Base-by-base conservation (phyloP, 176 grass and related monocot genomes). In the Triticum turgidum region DNA sequence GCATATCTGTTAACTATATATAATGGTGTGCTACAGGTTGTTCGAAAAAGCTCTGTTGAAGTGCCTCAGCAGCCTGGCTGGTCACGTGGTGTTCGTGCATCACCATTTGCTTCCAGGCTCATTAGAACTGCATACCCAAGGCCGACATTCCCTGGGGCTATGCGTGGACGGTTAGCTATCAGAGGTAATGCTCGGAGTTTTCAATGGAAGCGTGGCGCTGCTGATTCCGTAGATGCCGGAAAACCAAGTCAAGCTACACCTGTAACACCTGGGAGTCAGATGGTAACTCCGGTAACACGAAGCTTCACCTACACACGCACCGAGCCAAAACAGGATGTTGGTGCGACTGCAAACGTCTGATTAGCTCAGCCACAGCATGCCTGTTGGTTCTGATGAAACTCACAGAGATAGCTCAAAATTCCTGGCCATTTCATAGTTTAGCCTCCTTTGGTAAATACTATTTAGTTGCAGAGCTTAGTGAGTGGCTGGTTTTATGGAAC, bases 161-260 rank as follows among this genome's bases (percentile, higher is more conserved):
- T 78, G 9, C 90, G 90, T 47, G 92, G 84, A 2, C 87, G 84
- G 70, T 61, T 87, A 12, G 80, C 86, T 64, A 76, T 93, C 33
- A 99, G 91, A 90, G 88, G 85, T 63, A 90, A 85, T 82, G 85
- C 86, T 30, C 90, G 97, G 70, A 96, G 87, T 84, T 89, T 94
- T 47, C 93, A 99, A 78, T 99, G 97, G 97, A 99, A 96, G 81
- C 96, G 93, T 44, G 93, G 69, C 1, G 42, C 63, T 81, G 80
- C 74, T 38, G 79, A 84, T 83, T 45, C 84, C 0, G 11, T 12
- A 15, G 81, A 83, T 77, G 78, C 67, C 1, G 86, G 78, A 59
- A 88, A 91, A 73, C 44, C 71, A 81, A 85, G 70, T 87, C 87
- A 69, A 69, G 76, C 65, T 71, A 75, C 84, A 79, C 51, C 66